Conservation (phyloP, 1,284 basidiomycete genomes). For the Exsudoporus floridanus region DNA sequence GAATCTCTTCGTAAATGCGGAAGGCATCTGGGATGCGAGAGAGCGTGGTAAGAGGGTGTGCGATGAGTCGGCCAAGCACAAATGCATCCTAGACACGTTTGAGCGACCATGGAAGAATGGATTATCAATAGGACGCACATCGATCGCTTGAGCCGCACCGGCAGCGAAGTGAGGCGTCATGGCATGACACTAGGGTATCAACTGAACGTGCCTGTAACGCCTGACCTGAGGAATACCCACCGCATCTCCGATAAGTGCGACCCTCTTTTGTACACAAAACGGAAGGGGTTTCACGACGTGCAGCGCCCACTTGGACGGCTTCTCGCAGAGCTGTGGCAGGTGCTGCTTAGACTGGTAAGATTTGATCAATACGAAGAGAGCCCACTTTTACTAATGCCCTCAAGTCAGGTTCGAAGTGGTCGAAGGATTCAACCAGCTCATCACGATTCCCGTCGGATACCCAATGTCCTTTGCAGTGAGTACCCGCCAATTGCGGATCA, state of each 20-base stretch:
- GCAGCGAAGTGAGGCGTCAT: conserved; percentile 32
- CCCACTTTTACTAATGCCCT: conserved; percentile 42
- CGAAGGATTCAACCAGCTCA: conserved; percentile 34
- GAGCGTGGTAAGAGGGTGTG: conserved; percentile 24
- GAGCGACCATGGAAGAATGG: background rate
- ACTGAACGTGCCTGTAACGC: background rate
- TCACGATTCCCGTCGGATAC: conserved; percentile 33
- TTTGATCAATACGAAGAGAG: background rate
- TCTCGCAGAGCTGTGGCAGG: conserved; percentile 17
- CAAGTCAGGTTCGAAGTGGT: conserved; percentile 45
- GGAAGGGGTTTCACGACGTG: conserved; percentile 35
- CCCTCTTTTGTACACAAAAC: conserved; percentile 30
- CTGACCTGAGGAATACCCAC: conserved; percentile 14
- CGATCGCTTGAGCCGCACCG: conserved; percentile 35
- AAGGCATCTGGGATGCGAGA: conserved; percentile 24
- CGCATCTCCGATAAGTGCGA: conserved; percentile 40
- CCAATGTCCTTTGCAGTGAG: conserved; percentile 38
- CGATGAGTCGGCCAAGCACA: conserved; percentile 36
- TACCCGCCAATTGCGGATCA: conserved; percentile 37
- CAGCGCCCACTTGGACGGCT: conserved; percentile 31
- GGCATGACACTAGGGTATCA: conserved; percentile 28
- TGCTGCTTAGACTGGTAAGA: background rate
- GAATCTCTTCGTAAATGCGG: conserved; percentile 33
- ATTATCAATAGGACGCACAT: conserved; percentile 20
- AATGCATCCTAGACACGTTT: conserved; percentile 34